Percentiles rank a stretch among this genome's conserved stretches.
Conservation (phyloP, 2,329 filamentous ascomycete species). For the Cladophialophora carrionii region DNA sequence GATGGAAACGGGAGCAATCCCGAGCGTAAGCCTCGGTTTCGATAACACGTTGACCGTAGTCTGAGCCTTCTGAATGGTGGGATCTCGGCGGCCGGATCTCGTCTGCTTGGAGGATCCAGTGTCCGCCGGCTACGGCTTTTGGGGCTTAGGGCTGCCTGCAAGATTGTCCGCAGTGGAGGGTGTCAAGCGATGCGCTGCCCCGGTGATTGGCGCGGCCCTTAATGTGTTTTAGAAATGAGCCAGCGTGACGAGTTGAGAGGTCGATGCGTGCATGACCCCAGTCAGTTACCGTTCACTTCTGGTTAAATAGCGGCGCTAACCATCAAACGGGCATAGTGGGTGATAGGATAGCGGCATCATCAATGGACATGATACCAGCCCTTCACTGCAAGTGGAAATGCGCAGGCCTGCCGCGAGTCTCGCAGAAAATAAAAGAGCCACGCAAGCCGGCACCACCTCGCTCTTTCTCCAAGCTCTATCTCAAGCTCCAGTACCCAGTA, state of each 20-base stretch:
- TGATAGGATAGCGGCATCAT: constrained; percentile 18
- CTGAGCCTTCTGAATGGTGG: constrained; percentile 9
- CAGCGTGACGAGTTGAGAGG: constrained; percentile 23
- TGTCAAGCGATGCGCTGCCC: constrained; percentile 21
- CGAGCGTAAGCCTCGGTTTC: constrained; percentile 17
- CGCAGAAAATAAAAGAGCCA: constrained; percentile 14
- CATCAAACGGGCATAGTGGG: constrained; percentile 8
- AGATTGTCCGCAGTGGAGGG: constrained; percentile 25
- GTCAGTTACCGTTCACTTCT: constrained; percentile 4
- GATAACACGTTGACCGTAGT: background rate
- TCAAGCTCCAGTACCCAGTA: background rate
- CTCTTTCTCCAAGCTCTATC: constrained; percentile 11
- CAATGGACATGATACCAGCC: constrained; percentile 13
- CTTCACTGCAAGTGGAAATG: constrained; percentile 15
- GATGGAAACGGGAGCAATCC: constrained; percentile 8
- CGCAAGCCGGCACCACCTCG: constrained; percentile 9
- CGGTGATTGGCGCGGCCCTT: constrained; percentile 29
- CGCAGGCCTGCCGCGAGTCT: constrained; percentile 1
- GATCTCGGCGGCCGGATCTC: constrained; percentile 3
- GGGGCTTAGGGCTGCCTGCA: constrained; percentile 7
- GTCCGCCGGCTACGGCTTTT: constrained; percentile 20
- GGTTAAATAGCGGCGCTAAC: constrained; percentile 12
- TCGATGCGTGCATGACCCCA: constrained; percentile 1
- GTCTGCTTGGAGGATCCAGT: constrained; percentile 8
- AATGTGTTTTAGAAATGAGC: constrained; percentile 36